phyloP scores from a whole-genome alignment of 1,284 basidiomycete species.

The Cystobasidiaceae sp. region DNA sequence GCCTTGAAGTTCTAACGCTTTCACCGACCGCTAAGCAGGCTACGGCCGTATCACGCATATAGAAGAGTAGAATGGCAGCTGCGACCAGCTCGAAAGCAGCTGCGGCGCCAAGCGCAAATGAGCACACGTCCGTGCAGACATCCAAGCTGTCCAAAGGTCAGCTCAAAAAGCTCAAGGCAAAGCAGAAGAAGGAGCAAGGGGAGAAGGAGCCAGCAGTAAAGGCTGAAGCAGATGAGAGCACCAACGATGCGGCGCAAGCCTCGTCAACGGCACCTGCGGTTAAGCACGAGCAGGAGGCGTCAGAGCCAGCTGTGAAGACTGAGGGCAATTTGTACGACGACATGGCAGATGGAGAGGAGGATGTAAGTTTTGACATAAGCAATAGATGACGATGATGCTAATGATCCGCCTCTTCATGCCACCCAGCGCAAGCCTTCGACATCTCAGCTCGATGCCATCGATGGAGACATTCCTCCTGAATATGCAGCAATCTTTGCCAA shows the following conservation, averaged over 20 bases:
- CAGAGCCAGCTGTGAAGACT: conserved; percentile 14
- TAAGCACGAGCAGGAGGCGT: conserved; percentile 18
- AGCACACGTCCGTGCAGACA: conserved; percentile 23
- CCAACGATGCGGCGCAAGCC: background rate
- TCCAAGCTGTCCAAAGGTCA: conserved; percentile 40
- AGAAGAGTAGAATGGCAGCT: no score
- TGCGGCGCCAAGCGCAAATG: conserved; percentile 6
- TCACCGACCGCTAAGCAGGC: no score
- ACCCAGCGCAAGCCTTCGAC: conserved; percentile 23
- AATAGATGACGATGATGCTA: no score
- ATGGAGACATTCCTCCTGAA: conserved; percentile 37
- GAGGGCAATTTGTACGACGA: conserved; percentile 28
- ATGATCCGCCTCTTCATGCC: no score
- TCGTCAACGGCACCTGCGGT: background rate
- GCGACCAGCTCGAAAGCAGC: background rate
- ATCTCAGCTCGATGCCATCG: conserved; percentile 25
- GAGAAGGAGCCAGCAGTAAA: conserved; percentile 9
- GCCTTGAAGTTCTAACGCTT: no score
- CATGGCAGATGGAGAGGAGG: conserved; percentile 14
- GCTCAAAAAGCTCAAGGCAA: conserved; percentile 43
- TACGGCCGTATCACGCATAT: no score
- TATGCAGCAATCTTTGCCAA: conserved; percentile 43
- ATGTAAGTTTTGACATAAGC: background rate
- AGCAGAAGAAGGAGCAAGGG: conserved; percentile 33
- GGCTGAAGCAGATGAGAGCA: background rate